A percentile compares a stretch with the other conserved stretches of the same genome.
phyloP scores from a whole-genome alignment of 1,284 basidiomycete species.

The Ustilago crameri region DNA sequence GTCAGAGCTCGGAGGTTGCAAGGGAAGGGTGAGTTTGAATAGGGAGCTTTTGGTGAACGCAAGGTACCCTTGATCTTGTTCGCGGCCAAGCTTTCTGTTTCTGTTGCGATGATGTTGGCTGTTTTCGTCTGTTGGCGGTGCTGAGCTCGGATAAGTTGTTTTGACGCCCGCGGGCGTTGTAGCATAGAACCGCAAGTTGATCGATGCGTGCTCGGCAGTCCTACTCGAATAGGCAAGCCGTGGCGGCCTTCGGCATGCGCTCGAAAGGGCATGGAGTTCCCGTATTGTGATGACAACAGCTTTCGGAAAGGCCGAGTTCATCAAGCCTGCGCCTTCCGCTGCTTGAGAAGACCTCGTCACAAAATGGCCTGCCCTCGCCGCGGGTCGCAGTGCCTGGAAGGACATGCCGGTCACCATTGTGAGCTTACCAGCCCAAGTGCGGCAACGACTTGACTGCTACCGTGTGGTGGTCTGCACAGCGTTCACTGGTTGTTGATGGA shows the following conservation, averaged over 20 bases:
- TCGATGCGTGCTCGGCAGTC: not conserved
- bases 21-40: conserved; percentile 56
- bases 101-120: conserved; percentile 24
- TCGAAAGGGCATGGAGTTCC: not conserved
- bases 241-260: not conserved
- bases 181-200: conserved; percentile 16
- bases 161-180: conserved; percentile 46
- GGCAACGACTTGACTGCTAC: not conserved
- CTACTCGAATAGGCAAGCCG: not conserved
- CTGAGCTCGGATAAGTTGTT: conserved; percentile 49
- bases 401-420: conserved; percentile 8
- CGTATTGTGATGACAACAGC: not conserved
- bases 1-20: conserved; percentile 41
- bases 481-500: not conserved
- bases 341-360: not conserved
- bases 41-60: conserved; percentile 61
- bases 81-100: conserved; percentile 11
- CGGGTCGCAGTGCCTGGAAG: conserved; percentile 17
- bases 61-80: conserved; percentile 53
- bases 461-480: not conserved
- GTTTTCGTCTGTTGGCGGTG: conserved; percentile 33
- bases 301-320: not conserved
- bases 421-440: not conserved
- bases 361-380: not conserved
- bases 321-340: not conserved